Base-by-base conservation (phyloP, 1,284 basidiomycete genomes). In the Ustilago trichophora region DNA sequence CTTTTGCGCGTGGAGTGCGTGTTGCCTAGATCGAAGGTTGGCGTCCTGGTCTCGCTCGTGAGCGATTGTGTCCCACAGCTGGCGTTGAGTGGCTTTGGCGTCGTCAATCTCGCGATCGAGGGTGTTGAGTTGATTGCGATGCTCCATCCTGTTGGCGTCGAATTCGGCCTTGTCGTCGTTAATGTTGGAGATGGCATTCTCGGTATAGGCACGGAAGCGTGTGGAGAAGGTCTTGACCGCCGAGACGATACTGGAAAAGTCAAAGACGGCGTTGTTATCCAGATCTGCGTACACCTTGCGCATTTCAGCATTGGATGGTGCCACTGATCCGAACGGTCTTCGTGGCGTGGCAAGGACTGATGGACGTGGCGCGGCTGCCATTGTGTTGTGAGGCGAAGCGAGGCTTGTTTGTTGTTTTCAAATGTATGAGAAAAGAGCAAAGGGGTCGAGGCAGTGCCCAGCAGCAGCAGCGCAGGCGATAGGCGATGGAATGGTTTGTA, bases 31-130 rank as follows among this genome's bases (percentile, higher is more conserved):
- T 4, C 74, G 68, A 33, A 74, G 57, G 38, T 51, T 52, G 22
- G 66, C 60, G 36, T 76, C 74, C 26, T 68, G 72, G 36, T 67
- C 66, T 42, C 74, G 46, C 36, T 76, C 74, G 5, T 63, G 47
- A 11, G 72, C 69, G 35, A 76, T 73, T n/a, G 69, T 73, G 12
- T 76, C 69, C 74, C 74, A 76, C 11, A 76, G 43, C 40, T 72
- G 57, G 21, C 66, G 60, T 52, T 76, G 74, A 11, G 56, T 55
- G 19, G 64, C 44, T 46, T 76, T 76, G 24, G 63, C 53, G 24
- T 66, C 66, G 26, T 74, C 74, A 42, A 73, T 66, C 52, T 76
- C 66, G 11, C 60, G 54, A n/a, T 75, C 73, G 3, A 75, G 69
- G 34, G 48, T 59, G 15, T 49, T 47, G 15, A 68, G 54, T 37